These are phyloP conservation scores for Lentinus tigrinus DNA, from an alignment of 768 basidiomycete species.

Conservation along the genomic window DNA sequence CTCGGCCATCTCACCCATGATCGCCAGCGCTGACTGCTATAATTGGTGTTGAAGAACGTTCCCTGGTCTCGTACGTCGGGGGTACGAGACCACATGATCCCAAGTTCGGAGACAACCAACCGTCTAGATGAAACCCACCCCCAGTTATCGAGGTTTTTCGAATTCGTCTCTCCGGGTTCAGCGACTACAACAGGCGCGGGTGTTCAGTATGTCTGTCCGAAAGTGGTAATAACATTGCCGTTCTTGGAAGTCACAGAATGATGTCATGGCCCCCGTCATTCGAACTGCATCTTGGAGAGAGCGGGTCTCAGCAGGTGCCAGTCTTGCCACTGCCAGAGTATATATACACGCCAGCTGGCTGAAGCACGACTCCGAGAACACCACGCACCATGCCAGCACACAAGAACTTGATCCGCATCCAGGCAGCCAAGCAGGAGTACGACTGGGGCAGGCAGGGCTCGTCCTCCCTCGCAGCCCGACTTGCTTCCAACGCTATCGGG, in stretches of 20 bases:
- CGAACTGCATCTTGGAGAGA: background rate
- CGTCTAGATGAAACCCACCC: too few species aligned
- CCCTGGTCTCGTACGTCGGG: too few species aligned
- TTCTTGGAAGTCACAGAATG: background rate
- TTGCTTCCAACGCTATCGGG: slow-evolving; percentile 31
- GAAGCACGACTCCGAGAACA: too few species aligned
- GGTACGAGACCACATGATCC: too few species aligned
- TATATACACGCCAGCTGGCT: background rate
- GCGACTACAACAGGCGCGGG: too few species aligned
- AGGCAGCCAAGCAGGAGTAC: slow-evolving; percentile 39
- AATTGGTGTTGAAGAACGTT: too few species aligned
- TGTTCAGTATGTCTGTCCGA: too few species aligned
- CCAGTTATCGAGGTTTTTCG: too few species aligned
- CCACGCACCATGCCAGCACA: background rate
- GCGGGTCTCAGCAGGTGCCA: too few species aligned
- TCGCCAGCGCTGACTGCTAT: background rate
- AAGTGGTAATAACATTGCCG: background rate
- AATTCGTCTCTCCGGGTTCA: too few species aligned
- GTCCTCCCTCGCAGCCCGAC: slow-evolving; percentile 47
- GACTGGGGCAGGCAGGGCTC: slow-evolving; percentile 54
- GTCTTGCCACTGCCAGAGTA: too few species aligned
- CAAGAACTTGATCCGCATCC: slow-evolving; percentile 25
- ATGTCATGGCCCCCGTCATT: background rate
- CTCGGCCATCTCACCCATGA: slow-evolving; percentile 69
- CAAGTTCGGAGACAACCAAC: too few species aligned